A percentile compares a stretch with the other conserved stretches of the same genome.
Evolutionary conservation across 495 filamentous ascomycete species (phyloP).

Genomic region (Evansstolkia leycettana): DNA sequence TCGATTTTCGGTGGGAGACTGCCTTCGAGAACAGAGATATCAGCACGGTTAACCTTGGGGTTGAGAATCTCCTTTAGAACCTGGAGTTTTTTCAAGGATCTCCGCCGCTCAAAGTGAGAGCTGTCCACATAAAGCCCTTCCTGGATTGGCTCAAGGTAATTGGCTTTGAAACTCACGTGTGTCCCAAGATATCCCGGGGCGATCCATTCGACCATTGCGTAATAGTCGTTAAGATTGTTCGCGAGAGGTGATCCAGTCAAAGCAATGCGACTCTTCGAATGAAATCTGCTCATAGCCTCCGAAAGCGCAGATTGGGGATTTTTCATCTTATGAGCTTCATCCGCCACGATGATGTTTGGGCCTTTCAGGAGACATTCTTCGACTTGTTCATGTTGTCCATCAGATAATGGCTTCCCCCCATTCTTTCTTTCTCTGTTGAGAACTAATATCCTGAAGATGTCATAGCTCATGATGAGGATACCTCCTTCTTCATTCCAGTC

Average conservation of each 20-base stretch:
- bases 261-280: constrained; percentile 63
- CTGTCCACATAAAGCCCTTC: constrained; percentile 44
- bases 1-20: constrained; percentile 65
- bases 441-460: constrained; percentile 45
- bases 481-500: constrained; percentile 57
- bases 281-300: constrained; percentile 40
- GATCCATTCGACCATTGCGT: constrained; percentile 79
- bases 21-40: constrained; percentile 49
- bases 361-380: constrained; percentile 38
- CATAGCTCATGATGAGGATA: constrained; percentile 61
- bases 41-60: constrained; percentile 69
- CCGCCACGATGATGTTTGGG: constrained; percentile 69
- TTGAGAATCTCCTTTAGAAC: constrained; percentile 59
- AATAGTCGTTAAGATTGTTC: constrained; percentile 76
- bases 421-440: constrained; percentile 17
- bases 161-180: constrained; percentile 46
- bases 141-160: constrained; percentile 63
- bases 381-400: constrained; percentile 23
- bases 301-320: constrained; percentile 42
- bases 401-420: constrained; percentile 12
- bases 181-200: constrained; percentile 65
- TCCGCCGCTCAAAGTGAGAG: constrained; percentile 5
- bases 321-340: constrained; percentile 79
- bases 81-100: constrained; percentile 49
- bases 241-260: constrained; percentile 79